Percentiles rank a stretch among this genome's conserved stretches.
phyloP scores from a whole-genome alignment of 1,284 basidiomycete genomes.

The Cryptococcus sp. region DNA sequence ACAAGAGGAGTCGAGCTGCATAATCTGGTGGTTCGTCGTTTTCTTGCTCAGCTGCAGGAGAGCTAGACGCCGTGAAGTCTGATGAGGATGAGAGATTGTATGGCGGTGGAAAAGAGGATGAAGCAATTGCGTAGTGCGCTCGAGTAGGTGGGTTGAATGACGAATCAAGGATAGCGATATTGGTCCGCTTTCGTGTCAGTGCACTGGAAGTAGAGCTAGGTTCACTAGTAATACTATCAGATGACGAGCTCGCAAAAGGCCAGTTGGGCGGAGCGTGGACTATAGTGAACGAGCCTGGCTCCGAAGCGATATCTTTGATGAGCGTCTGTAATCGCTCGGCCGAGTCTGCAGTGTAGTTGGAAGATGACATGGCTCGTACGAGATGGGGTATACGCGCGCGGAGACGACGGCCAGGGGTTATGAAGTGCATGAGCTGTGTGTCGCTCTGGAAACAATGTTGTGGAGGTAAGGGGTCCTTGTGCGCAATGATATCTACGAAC shows the following conservation, averaged over 20 bases:
- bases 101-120: conserved; percentile 37
- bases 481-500: no score
- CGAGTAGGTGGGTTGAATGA: conserved; percentile 92
- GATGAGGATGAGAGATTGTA: conserved; percentile 33
- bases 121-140: conserved; percentile 79
- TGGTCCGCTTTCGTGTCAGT: conserved; percentile 9
- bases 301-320: not conserved
- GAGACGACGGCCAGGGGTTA: no score
- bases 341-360: not conserved
- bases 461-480: no score
- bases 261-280: not conserved
- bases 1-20: conserved; percentile 75
- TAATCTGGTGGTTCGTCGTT: conserved; percentile 52
- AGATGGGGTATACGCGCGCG: no score
- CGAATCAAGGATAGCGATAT: conserved; percentile 72
- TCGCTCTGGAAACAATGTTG: no score
- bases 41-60: no score
- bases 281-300: not conserved
- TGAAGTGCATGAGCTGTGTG: no score
- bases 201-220: not conserved
- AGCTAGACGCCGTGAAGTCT: not conserved
- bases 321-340: not conserved
- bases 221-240: no score
- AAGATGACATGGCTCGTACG: not conserved
- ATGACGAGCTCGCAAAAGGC: not conserved